Evolutionary conservation across 495 filamentous ascomycete species (phyloP).

Genomic region (Cercophora newfieldiana): DNA sequence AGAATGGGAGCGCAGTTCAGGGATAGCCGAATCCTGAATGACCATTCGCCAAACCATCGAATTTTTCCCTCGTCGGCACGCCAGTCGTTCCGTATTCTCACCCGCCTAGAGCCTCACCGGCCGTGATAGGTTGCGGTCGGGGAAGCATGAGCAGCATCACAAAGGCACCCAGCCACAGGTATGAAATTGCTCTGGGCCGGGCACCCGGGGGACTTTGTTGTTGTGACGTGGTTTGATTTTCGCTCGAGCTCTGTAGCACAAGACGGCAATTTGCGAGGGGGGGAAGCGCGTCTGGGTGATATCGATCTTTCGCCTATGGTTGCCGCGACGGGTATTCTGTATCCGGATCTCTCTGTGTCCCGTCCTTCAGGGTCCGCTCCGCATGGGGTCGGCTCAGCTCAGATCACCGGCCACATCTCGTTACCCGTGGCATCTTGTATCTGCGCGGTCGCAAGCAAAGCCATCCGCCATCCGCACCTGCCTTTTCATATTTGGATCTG

Average conservation of each 20-base stretch:
- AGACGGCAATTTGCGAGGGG: neutral
- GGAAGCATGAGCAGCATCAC: no score
- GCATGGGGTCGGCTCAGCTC: neutral
- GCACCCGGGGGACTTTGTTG: neutral
- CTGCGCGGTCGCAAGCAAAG: neutral
- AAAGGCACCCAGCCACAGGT: neutral
- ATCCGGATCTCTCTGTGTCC: neutral
- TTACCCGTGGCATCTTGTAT: neutral
- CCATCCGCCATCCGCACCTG: neutral
- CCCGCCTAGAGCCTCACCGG: constrained; percentile 23
- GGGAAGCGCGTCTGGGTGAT: neutral
- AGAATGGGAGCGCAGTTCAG: neutral
- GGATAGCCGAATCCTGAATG: neutral
- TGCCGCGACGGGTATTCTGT: neutral
- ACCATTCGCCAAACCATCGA: neutral
- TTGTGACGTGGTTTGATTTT: neutral
- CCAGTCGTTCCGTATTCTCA: neutral
- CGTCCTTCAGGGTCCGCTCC: neutral
- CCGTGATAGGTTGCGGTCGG: neutral
- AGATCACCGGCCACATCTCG: neutral
- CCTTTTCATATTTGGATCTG: neutral
- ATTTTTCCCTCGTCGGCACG: neutral
- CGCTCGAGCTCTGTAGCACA: neutral
- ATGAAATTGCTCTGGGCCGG: neutral
- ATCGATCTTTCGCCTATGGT: neutral